Base-by-base conservation (phyloP, 208 protist genomes). In the Herpetomonas tarakana region DNA sequence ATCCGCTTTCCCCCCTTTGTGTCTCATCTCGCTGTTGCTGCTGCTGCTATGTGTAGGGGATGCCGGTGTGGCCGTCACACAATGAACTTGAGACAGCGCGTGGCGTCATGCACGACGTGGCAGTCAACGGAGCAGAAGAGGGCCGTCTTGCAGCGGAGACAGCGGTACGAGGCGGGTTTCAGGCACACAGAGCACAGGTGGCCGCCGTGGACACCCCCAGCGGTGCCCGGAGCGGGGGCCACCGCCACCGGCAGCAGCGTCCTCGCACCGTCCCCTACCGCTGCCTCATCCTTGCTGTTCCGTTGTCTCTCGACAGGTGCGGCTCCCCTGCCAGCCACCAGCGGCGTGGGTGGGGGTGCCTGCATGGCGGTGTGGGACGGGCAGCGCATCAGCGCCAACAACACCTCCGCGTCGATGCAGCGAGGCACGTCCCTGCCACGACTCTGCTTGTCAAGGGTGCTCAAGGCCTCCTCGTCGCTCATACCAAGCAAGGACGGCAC, bases 61-160 rank as follows among this genome's bases (percentile, higher is more conserved):
- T 19, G n/a, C 16, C 21, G 22, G 18, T 19, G 3, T 3, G 22
- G 22, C 28, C 41, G 21, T 71, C 58, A 92, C 25, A 84, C 76
- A 6, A 77, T 89, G 41, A 81, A 92, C 70, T 93, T 93, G 50
- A 91, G 65, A 51, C 86, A 93, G 21, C 86, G 69, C 18, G 83
- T 93, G 3, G 82, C 78, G 16, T 93, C 81, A 55, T 93, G 86
- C n/a, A 78, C 30, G 12, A 82, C 83, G 54, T 90, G 81, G 64
- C 86, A 93, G 24, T 86, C 69, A 25, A 82, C 78, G 0, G 83
- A 93, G 63, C 86, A 93, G 62, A 90, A 87, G n/a, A 88, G 58
- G 3, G 80, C 78, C 39, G 54, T 58, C 9, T 76, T 64, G 41
- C 86, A 93, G 9, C 86, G 82, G 51, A 74, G 46, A 57, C 86